Evolutionary conservation across 441 rosid species (phyloP), one percentile per base, ranked within the genome.

Genomic region (Pelargonium cotyledonis): DNA sequence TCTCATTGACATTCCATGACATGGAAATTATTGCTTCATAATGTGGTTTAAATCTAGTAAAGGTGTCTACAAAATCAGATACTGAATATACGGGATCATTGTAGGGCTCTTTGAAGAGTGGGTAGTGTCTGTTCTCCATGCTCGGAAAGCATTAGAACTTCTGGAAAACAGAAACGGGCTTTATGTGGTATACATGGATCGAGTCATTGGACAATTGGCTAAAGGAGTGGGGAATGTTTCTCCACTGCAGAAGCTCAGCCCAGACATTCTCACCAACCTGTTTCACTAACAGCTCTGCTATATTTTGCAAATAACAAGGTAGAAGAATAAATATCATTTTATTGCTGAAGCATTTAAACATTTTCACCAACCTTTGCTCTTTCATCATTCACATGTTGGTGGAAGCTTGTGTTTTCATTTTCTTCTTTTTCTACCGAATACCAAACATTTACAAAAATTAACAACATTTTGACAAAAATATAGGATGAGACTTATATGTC

Each of bases 21-120:
- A 10, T 47, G 55, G 11, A 47, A 10, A 47, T 47, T 26, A 26
- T 26, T 47, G 55, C 55, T 4, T 12, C 55, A 47, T 47, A 12
- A 47, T 21, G 6, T 18, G 49, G 35, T 16, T 43, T 47, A 47
- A 4, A 47, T 47, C 55, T 47, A 47, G 55, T 47, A 47, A 47
- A 47, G 15, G 0, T 47, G 55, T 47, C 55, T 47, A 47, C 14
- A 12, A 47, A 47, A 9, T 47, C 55, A 47, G 55, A 47, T 0
- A 47, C 2, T 47, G 55, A 47, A 66, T 43, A 35, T 46, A 47
- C 16, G 21, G 29, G 41, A 41, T 69, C 58, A 26, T 74, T 73
- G 82, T 88, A 91, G 96, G 66, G 41, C 72, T 94, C 69, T 85
- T 85, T 57, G 88, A 90, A 73, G 94, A 87, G 73, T 89, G 99